Base-by-base conservation (phyloP, 2,329 filamentous ascomycete genomes). In the Calonectria pteridis region DNA sequence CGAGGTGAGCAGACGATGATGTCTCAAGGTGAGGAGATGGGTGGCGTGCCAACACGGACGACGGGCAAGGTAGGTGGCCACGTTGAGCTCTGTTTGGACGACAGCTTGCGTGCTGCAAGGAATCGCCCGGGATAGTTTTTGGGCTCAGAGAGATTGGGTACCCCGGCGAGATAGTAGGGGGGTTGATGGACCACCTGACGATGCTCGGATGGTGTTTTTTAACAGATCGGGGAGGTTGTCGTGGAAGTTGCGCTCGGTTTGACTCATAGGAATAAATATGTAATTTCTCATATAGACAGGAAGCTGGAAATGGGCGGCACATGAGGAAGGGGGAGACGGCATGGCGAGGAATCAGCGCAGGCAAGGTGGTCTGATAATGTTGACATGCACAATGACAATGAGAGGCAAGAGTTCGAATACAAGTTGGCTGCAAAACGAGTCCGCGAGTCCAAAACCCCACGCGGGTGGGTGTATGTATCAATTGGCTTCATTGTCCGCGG, bases 1-100 rank as follows among this genome's bases (percentile, higher is more conserved):
- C 77, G 75, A 81, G 79, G 79, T 81, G 77, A 78, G 77, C 78
- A 80, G 75, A 49, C 69, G 75, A 81, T 76, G 74, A 67, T 73
- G 66, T 55, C 46, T 35, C 72, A 76, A 80, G 78, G 77, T 81
- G 79, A 81, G 79, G 79, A 81, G 79, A 81, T 40, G 75, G 67
- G 75, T 81, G 79, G 79, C 73, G 79, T 81, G 76, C 76, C 74
- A 58, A 51, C 69, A 71, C 50, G 53, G 67, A 59, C 40, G 68
- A 72, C 73, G 67, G 46, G 68, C 67, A 53, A 37, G 51, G 58
- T 66, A 72, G 65, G 69, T 49, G 73, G 72, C 75, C 77, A 81
- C 79, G 73, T 74, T 81, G 77, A 37, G 58, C 63, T 40, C 67
- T 76, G 74, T 74, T 76, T 79, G 75, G 72, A 76, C 55, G 69